These are phyloP conservation scores for Lunularia cruciata DNA, from an alignment of 225 moss, liverwort and hornwort genomes.

Conservation along the genomic window DNA sequence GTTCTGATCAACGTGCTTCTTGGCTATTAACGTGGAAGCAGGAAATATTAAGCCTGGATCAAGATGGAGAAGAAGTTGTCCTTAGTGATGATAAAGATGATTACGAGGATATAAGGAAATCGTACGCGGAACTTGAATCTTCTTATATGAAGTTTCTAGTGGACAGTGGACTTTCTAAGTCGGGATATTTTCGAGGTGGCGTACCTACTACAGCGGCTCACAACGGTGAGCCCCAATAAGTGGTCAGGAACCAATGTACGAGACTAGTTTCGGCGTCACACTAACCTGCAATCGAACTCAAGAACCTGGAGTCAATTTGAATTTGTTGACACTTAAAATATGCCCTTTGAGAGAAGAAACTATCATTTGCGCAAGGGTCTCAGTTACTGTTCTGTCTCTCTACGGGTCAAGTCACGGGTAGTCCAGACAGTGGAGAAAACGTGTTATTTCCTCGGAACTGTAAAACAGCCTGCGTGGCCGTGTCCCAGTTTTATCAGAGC, in stretches of 20 bases:
- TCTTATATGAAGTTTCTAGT: slow-evolving; percentile 77
- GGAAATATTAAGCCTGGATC: slow-evolving; percentile 49
- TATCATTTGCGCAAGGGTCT: background rate
- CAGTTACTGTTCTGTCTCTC: too few species aligned
- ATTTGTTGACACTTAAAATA: background rate
- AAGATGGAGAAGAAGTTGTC: slow-evolving; percentile 64
- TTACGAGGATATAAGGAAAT: slow-evolving; percentile 77
- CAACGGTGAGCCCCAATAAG: slow-evolving; percentile 37
- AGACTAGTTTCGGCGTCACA: slow-evolving; percentile 6
- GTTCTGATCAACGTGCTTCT: too few species aligned
- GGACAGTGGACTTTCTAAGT: slow-evolving; percentile 89
- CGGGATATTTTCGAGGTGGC: slow-evolving; percentile 89
- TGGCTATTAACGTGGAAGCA: slow-evolving; percentile 31
- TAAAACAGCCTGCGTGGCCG: background rate
- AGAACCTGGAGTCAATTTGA: background rate
- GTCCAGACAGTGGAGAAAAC: background rate
- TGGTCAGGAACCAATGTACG: slow-evolving; percentile 18
- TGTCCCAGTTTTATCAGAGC: background rate
- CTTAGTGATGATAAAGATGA: slow-evolving; percentile 60
- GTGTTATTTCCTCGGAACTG: background rate
- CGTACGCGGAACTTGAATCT: slow-evolving; percentile 87
- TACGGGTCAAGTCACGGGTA: background rate
- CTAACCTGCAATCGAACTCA: background rate
- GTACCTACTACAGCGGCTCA: slow-evolving; percentile 51
- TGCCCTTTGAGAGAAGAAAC: background rate